These are phyloP conservation scores for Gelatoporia subvermispora DNA, from an alignment of 768 basidiomycete species.

Conservation along the genomic window DNA sequence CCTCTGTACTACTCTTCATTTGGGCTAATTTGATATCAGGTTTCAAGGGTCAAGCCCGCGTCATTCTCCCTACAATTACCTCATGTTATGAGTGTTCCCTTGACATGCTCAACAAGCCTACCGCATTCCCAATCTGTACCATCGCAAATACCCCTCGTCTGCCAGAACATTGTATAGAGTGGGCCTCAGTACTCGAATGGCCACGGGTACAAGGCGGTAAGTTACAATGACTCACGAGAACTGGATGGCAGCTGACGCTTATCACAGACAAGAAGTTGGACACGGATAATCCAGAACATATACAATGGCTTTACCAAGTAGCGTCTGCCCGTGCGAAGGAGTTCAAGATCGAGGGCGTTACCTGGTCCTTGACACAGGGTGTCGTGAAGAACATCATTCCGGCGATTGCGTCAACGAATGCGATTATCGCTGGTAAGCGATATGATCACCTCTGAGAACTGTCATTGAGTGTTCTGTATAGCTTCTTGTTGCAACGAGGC, in stretches of 20 bases:
- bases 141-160: slow-evolving; percentile 98
- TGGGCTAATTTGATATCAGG: slow-evolving; percentile 41
- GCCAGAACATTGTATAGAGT: slow-evolving; percentile 98
- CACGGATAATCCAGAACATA: slow-evolving; percentile 96
- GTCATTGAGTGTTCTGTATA: slow-evolving; percentile 18
- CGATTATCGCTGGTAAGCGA: slow-evolving; percentile 84
- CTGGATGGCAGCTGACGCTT: background rate
- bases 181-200: slow-evolving; percentile 99
- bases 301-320: slow-evolving; percentile 83
- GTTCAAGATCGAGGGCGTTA: slow-evolving; percentile 97
- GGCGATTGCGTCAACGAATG: slow-evolving; percentile 97
- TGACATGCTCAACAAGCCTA: slow-evolving; percentile 97
- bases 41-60: slow-evolving; percentile 97
- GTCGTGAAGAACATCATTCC: slow-evolving; percentile 99
- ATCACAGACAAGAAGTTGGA: slow-evolving; percentile 87
- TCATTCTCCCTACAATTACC: slow-evolving; percentile 90
- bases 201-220: slow-evolving; percentile 86
- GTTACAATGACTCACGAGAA: slow-evolving; percentile 6
- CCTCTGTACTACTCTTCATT: background rate
- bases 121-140: slow-evolving; percentile 96
- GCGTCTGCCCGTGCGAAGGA: slow-evolving; percentile 83
- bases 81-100: slow-evolving; percentile 98
- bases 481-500: slow-evolving; percentile 99
- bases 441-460: background rate
- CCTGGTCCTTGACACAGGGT: slow-evolving; percentile 95